Base-by-base conservation (phyloP, 805 yeast species). In the Kuraishia capsulata region DNA sequence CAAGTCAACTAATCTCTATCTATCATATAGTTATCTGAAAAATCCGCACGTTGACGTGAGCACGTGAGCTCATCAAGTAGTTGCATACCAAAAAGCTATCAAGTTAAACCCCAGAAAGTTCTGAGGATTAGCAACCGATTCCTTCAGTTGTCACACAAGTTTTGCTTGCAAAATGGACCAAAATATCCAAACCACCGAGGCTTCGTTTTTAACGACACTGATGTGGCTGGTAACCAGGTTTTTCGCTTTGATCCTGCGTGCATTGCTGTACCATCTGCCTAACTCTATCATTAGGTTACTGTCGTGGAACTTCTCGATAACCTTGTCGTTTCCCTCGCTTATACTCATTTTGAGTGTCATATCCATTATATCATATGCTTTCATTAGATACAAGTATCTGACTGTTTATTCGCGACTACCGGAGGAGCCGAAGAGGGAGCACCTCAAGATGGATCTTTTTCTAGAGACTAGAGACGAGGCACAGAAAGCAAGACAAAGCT, bases 351-450 rank as follows among this genome's bases (percentile, higher is more conserved):
- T 63, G 3, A 37, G 57, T 1, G 39, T 60, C 0, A 42, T 65
- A 1, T 48, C 59, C 1, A 53, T 64, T 0, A 41, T 65, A 1
- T 51, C 65, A 17, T 71, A 71, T 50, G 61, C 72, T 1, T 50
- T 76, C 30, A 68, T 81, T 5, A 60, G 92, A 33, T 81, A 83
- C 57, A 69, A 71, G 38, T 77, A 76, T 39, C 59, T 81, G 17
- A 79, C 85, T 0, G 61, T 67, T 9, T 84, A 83, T 53, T 76
- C 89, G 4, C 67, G 74, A 36, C 60, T 65, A 41, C 73, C 75
- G 23, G 62, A 59, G 45, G 73, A 70, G 40, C 54, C 68, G 11
- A 55, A 62, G 39, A 47, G 68, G 30, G 64, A 63, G 34, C 69
- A 64, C 37, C 68, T 76, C 3, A 54, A 63, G 38, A 44, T 67